phyloP scores from a whole-genome alignment of 768 basidiomycete genomes.

The Gautieria morchelliformis region DNA sequence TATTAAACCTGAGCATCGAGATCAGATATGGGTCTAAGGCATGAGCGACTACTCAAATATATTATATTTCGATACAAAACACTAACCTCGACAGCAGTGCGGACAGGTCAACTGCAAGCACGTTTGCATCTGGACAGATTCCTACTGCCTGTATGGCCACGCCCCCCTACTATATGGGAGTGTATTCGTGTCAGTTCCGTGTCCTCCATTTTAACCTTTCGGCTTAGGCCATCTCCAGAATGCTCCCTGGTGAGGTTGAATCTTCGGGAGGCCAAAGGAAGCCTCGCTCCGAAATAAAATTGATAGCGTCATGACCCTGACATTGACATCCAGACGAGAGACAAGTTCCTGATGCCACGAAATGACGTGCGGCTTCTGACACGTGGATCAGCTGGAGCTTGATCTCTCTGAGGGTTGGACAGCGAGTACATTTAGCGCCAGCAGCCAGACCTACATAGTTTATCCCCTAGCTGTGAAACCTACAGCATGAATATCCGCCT shows the following conservation, averaged over 20 bases:
- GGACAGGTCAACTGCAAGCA: slow-evolving; percentile 15
- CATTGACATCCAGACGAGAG: too few relatives aligned
- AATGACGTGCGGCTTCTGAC: too few relatives aligned
- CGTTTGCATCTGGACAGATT: slow-evolving; percentile 1
- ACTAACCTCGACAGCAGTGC: slow-evolving; percentile 14
- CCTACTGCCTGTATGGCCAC: slow-evolving; percentile 18
- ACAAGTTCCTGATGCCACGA: too few relatives aligned
- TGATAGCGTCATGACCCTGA: not conserved
- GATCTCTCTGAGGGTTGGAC: too few relatives aligned
- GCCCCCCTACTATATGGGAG: not conserved
- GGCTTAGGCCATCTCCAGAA: not conserved
- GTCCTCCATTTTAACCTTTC: too few relatives aligned
- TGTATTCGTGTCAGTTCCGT: not conserved
- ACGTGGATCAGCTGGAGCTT: too few relatives aligned
- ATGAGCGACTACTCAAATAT: not conserved
- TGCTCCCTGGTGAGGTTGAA: not conserved
- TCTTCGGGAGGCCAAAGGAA: not conserved
- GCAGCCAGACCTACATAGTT: too few relatives aligned
- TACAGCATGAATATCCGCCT: too few relatives aligned
- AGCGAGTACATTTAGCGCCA: too few relatives aligned
- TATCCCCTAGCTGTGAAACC: too few relatives aligned
- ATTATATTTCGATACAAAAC: not conserved
- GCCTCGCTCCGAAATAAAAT: not conserved
- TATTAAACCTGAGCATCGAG: not conserved
- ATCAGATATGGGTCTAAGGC: not conserved